Conservation (phyloP, 495 filamentous ascomycete species). For the Penicillium diatomitis region DNA sequence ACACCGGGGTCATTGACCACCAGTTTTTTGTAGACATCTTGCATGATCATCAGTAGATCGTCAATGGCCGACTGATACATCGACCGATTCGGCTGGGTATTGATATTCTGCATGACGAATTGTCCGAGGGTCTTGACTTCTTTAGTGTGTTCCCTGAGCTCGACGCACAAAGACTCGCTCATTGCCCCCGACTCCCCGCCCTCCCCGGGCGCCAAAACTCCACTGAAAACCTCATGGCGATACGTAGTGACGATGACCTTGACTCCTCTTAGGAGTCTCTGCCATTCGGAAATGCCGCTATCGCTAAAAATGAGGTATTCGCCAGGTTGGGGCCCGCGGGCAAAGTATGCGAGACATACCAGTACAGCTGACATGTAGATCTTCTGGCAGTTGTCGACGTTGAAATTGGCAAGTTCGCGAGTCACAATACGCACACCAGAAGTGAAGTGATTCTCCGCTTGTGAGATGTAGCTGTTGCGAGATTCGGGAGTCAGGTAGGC, state of each 20-base stretch:
- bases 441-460: constrained; percentile 39
- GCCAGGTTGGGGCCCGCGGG: constrained; percentile 26
- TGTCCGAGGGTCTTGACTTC: constrained; percentile 8
- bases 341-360: constrained; percentile 40
- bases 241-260: constrained; percentile 20
- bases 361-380: constrained; percentile 39
- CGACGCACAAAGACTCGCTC: constrained; percentile 5
- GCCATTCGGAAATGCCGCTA: constrained; percentile 32
- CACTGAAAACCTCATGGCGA: constrained; percentile 20
- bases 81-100: background rate
- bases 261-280: constrained; percentile 36
- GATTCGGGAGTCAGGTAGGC: constrained; percentile 25
- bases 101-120: constrained; percentile 7
- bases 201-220: constrained; percentile 12
- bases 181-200: constrained; percentile 2
- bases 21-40: constrained; percentile 13
- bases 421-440: constrained; percentile 37
- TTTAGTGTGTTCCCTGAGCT: constrained; percentile 10
- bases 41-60: constrained; percentile 11
- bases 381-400: constrained; percentile 30
- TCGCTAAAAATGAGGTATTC: constrained; percentile 38
- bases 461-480: constrained; percentile 16
- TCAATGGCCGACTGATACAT: constrained; percentile 10
- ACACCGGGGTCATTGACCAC: constrained; percentile 6
- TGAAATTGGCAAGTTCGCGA: constrained; percentile 22